Evolutionary conservation across 2,329 filamentous ascomycete species (phyloP).

Genomic region (Lomentospora prolificans): DNA sequence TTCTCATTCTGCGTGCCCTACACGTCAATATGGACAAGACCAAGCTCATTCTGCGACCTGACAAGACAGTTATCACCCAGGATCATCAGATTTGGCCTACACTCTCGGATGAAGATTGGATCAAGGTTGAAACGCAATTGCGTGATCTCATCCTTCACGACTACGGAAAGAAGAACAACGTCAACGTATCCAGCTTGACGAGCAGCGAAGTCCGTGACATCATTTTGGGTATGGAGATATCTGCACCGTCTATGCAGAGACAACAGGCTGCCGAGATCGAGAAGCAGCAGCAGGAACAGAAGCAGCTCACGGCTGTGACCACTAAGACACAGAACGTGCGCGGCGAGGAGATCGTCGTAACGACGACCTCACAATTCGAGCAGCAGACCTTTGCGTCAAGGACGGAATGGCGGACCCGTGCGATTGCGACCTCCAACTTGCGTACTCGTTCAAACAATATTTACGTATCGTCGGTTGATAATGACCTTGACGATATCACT

Average conservation of each 20-base stretch:
- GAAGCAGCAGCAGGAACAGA: constrained; percentile 95
- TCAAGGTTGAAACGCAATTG: constrained; percentile 96
- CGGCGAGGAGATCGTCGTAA: constrained; percentile 96
- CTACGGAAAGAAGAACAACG: constrained; percentile 99
- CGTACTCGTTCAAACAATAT: constrained; percentile 95
- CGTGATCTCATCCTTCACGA: constrained; percentile 95
- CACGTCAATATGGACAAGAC: constrained; percentile 99
- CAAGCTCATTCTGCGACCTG: constrained; percentile 85
- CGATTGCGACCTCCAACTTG: constrained; percentile 92
- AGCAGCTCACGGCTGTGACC: constrained; percentile 91
- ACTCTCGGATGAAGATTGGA: constrained; percentile 92
- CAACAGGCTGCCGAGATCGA: constrained; percentile 98
- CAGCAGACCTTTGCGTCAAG: constrained; percentile 97
- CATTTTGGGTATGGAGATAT: constrained; percentile 99
- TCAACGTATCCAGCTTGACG: constrained; percentile 94
- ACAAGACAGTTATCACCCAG: constrained; percentile 97
- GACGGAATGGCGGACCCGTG: constrained; percentile 95
- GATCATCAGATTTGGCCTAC: constrained; percentile 99
- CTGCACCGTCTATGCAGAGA: constrained; percentile 92
- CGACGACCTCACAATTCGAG: constrained; percentile 95
- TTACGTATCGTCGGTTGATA: constrained; percentile 93
- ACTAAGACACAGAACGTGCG: constrained; percentile 97
- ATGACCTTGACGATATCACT: constrained; percentile 81
- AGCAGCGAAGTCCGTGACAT: constrained; percentile 97
- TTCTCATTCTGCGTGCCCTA: constrained; percentile 85